Evolutionary conservation across 2,329 filamentous ascomycete genomes (phyloP), one percentile per base, ranked within the genome.

Genomic region (Pseudogymnoascus sp.): DNA sequence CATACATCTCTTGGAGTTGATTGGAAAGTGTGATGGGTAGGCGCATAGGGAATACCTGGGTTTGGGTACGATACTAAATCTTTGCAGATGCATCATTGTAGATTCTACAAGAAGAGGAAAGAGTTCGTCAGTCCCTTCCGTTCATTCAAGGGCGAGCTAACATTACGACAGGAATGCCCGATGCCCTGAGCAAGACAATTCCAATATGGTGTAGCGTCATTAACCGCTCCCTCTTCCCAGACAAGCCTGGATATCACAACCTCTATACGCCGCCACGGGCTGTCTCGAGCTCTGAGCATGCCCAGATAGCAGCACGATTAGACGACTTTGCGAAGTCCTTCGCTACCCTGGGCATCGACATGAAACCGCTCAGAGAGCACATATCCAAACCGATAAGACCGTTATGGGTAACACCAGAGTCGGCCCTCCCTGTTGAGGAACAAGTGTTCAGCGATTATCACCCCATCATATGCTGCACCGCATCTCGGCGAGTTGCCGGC

Each of bases 91-190:
- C 73, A 87, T 97, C 64, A 86, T 99, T 63, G 89, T 97, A 47
- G 94, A 99, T 76, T 97, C 92, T 25, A 99, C 94, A 0, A 82
- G 94, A 63, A 82, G 93, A 61, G 94, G 94, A 8, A 97, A 97
- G 78, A 84, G 89, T 84, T 78, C 69, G 81, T 75, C 28, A 33
- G 12, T 12, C 28, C 10, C 18, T 64, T 14, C 47, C 42, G 11
- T 11, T 31, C 60, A 28, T 21, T 7, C 6, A 59, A 21, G 25
- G 11, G 53, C 62, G 62, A 68, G 60, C 69, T 70, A 35, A 71
- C 63, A 11, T 16, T 11, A 60, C 31, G 16, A 16, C 66, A 88
- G 86, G 84, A 69, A 96, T 97, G 86, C 93, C 94, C 0, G 94
- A 99, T 76, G 92, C 94, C 14, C 81, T 99, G 16, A 91, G 89